Evolutionary conservation across 2,329 filamentous ascomycete species (phyloP).

Genomic region (Fusarium bactridioides): DNA sequence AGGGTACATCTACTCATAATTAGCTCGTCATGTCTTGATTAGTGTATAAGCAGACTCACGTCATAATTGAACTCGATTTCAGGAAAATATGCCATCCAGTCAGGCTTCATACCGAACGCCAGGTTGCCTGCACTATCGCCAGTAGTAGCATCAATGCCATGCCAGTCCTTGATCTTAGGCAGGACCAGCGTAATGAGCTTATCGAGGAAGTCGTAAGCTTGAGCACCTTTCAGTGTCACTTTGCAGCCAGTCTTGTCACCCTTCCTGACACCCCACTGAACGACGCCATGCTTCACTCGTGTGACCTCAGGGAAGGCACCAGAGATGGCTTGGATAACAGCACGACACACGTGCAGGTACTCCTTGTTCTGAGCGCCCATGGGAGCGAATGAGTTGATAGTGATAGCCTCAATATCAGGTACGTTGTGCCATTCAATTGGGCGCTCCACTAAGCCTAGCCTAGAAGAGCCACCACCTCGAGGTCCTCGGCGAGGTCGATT

Average conservation of each 20-base stretch:
- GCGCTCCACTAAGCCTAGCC: slow-evolving; percentile 74
- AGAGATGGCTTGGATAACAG: slow-evolving; percentile 85
- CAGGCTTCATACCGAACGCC: slow-evolving; percentile 77
- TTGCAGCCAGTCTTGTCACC: slow-evolving; percentile 80
- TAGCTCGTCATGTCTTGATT: slow-evolving; percentile 1
- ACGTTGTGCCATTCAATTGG: slow-evolving; percentile 84
- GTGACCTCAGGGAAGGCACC: slow-evolving; percentile 77
- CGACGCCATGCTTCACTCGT: slow-evolving; percentile 72
- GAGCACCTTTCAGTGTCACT: slow-evolving; percentile 77
- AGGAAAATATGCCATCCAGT: slow-evolving; percentile 84
- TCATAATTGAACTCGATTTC: slow-evolving; percentile 96
- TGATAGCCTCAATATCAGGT: slow-evolving; percentile 81
- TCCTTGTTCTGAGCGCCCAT: slow-evolving; percentile 74
- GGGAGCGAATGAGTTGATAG: slow-evolving; percentile 79
- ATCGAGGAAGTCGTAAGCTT: slow-evolving; percentile 89
- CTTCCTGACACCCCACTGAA: slow-evolving; percentile 76
- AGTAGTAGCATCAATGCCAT: slow-evolving; percentile 68
- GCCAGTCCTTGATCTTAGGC: slow-evolving; percentile 96
- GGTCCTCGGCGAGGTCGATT: slow-evolving; percentile 87
- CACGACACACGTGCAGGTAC: slow-evolving; percentile 81
- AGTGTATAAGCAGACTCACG: slow-evolving; percentile 62
- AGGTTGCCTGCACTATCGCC: slow-evolving; percentile 92
- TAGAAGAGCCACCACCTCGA: slow-evolving; percentile 72
- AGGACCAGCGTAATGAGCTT: slow-evolving; percentile 91
- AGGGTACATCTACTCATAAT: slow-evolving; percentile 61